Conservation (phyloP, 2,329 filamentous ascomycete species). For the Clonostachys byssicola region DNA sequence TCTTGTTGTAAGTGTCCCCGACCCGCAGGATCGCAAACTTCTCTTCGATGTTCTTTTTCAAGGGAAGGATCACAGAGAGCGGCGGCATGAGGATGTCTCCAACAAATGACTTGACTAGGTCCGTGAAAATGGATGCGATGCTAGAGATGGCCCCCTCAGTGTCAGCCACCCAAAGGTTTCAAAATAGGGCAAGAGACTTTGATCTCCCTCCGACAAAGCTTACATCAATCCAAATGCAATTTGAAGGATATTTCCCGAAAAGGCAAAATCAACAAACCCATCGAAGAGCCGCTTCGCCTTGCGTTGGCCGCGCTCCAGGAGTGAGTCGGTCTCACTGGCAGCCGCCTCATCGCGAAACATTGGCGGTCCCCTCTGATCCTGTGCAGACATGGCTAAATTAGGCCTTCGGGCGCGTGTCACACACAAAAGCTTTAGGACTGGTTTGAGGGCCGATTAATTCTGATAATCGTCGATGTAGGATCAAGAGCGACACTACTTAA, state of each 20-base stretch:
- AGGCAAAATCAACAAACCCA: constrained; percentile 68
- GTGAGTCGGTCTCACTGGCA: constrained; percentile 22
- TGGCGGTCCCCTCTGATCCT: not conserved
- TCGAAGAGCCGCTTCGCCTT: constrained; percentile 49
- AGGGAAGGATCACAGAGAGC: constrained; percentile 63
- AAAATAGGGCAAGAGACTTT: not conserved
- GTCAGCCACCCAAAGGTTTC: not conserved
- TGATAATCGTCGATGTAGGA: too few relatives aligned
- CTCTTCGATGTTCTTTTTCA: constrained; percentile 68
- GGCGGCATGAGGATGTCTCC: constrained; percentile 67
- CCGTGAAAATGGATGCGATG: constrained; percentile 67
- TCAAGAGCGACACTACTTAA: too few relatives aligned
- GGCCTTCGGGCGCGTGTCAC: too few relatives aligned
- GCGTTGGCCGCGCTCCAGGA: constrained; percentile 42
- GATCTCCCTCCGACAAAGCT: constrained; percentile 10
- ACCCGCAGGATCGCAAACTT: constrained; percentile 64
- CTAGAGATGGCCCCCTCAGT: constrained; percentile 25
- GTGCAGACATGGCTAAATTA: too few relatives aligned
- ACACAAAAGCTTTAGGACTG: too few relatives aligned
- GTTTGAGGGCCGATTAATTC: too few relatives aligned
- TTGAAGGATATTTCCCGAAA: constrained; percentile 71
- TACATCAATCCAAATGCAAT: constrained; percentile 74
- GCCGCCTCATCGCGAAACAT: constrained; percentile 26
- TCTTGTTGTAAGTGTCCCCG: constrained; percentile 48
- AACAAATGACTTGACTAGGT: constrained; percentile 68